Base-by-base conservation (phyloP, 306 rosid species). In the Quercus ilex region DNA sequence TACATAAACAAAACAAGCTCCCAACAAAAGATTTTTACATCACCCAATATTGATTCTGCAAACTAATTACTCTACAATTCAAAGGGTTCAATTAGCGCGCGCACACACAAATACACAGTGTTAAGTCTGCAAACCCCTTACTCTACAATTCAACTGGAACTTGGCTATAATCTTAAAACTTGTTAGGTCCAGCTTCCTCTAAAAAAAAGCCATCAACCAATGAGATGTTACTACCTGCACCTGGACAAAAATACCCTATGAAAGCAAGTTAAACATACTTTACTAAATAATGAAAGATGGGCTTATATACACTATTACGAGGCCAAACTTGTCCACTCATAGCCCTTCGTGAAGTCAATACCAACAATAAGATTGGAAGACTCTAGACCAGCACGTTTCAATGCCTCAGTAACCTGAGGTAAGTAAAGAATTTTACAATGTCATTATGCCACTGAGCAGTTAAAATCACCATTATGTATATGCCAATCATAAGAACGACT, bases 341-440 rank as follows among this genome's bases (percentile, higher is more conserved):
- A 93, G 91, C 99, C 93, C 92, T 95, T 93, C 6, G 99, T 95
- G 85, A 93, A 95, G 84, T 95, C 99, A 78, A 95, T 90, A 62
- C 99, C 99, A 20, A 95, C 98, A 76, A 95, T 89, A 46, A 95
- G 94, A 88, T 93, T 95, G 21, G 98, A 91, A 30, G 98, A 95
- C 89, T 95, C 98, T 12, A 95, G 77, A 52, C 99, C 99, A 80
- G 98, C 96, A 26, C 70, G 77, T 30, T 93, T 89, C 70, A 95
- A 79, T 58, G 98, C 98, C 4, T 89, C 97, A 13, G 96, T 91
- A 69, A 95, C 99, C 99, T 95, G 83, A 82, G 83, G 49, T 67
- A 31, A 23, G 38, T 84, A 69, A 55, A 69, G 15, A 21, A 80
- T 68, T 68, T 70, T 53, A 79, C 58, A 82, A 35, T 49, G 33